Percentiles rank a stretch among this genome's conserved stretches.
Conservation (phyloP, 2,329 filamentous ascomycete genomes). For the Colletotrichum tabaci region DNA sequence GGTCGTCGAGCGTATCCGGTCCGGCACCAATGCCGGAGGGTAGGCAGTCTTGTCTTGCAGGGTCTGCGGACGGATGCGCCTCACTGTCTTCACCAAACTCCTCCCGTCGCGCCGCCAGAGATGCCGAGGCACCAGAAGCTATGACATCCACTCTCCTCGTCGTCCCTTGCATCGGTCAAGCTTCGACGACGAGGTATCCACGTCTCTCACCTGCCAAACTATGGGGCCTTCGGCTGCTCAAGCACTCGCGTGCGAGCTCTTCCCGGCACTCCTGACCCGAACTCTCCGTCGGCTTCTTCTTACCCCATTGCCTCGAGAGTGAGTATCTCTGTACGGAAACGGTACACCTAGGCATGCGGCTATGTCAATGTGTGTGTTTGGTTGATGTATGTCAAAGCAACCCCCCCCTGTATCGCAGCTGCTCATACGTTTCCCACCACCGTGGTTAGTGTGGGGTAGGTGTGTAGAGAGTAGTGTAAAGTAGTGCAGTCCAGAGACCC, state of each 20-base stretch:
- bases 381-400: too few relatives aligned
- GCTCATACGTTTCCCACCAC: background rate
- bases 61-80: background rate
- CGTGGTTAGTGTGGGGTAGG: too few relatives aligned
- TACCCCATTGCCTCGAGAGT: too few relatives aligned
- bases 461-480: too few relatives aligned
- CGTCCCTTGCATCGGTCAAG: background rate
- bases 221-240: slow-evolving; percentile 23
- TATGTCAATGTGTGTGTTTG: too few relatives aligned
- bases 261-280: slow-evolving; percentile 1
- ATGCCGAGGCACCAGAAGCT: slow-evolving; percentile 28
- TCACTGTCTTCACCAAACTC: background rate
- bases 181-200: background rate
- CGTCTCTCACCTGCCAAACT: slow-evolving; percentile 4
- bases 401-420: too few relatives aligned
- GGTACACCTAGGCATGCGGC: too few relatives aligned
- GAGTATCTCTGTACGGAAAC: too few relatives aligned
- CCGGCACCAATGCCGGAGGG: background rate
- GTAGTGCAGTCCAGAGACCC: too few relatives aligned
- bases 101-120: background rate
- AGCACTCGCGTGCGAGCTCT: background rate
- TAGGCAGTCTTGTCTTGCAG: too few relatives aligned
- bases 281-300: background rate
- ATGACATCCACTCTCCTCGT: background rate
- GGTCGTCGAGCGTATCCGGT: background rate